Conservation (phyloP, 352 stramenopile species). For the Phytopythium montanum region DNA sequence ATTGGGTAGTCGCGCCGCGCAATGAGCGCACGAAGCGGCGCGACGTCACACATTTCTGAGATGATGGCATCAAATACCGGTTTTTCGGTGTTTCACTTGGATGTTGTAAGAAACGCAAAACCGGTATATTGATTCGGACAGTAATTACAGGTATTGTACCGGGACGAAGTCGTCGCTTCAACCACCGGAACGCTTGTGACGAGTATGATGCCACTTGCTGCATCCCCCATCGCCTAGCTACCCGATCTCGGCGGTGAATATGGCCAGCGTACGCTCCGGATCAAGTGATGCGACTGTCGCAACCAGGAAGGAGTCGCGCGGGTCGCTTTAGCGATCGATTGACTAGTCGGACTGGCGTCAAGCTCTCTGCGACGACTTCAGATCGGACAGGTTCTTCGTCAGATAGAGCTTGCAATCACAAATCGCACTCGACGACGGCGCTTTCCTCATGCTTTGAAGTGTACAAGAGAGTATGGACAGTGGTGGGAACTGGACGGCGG, state of each 20-base stretch:
- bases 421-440: too few relatives aligned
- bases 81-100: background rate
- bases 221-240: background rate
- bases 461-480: too few relatives aligned
- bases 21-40: slow-evolving; percentile 7
- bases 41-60: background rate
- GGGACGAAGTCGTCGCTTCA: background rate
- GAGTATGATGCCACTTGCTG: background rate
- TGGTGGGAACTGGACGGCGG: too few relatives aligned
- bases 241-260: background rate
- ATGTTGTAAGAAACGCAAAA: background rate
- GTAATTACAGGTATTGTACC: background rate
- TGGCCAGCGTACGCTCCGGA: background rate
- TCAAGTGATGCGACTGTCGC: background rate
- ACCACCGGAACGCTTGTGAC: background rate
- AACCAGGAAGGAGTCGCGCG: background rate
- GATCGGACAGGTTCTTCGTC: too few relatives aligned
- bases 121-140: background rate
- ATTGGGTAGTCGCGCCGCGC: background rate
- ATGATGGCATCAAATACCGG: background rate
- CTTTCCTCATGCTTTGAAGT: too few relatives aligned
- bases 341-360: too few relatives aligned
- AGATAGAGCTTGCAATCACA: too few relatives aligned
- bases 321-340: background rate
- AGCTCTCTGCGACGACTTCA: too few relatives aligned